phyloP scores from a whole-genome alignment of 2,329 filamentous ascomycete genomes.

The Talaromyces sp. region DNA sequence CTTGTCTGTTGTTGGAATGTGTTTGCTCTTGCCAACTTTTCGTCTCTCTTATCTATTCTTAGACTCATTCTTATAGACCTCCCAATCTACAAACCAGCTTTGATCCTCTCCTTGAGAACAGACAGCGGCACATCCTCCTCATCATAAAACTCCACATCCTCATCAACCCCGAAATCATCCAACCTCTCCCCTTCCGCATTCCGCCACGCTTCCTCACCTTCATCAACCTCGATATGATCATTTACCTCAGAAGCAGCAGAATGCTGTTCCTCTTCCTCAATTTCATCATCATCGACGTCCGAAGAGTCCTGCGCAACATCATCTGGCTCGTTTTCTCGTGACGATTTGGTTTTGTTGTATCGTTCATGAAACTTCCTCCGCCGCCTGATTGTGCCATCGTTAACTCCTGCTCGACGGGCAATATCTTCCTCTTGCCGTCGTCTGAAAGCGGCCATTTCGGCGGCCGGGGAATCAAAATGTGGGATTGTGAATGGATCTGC shows the following conservation, averaged over 20 bases:
- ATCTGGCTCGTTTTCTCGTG: constrained; percentile 19
- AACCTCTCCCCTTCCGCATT: constrained; percentile 60
- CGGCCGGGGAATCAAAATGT: constrained; percentile 30
- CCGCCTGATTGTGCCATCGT: constrained; percentile 26
- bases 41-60: background rate
- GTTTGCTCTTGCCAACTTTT: background rate
- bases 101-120: constrained; percentile 12
- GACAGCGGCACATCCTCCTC: constrained; percentile 57
- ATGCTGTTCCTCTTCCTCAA: background rate
- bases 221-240: constrained; percentile 23
- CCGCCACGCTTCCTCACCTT: constrained; percentile 57
- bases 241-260: constrained; percentile 9
- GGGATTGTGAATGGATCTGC: constrained; percentile 25
- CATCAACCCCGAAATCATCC: constrained; percentile 61
- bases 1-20: background rate
- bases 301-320: constrained; percentile 1
- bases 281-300: background rate
- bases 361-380: constrained; percentile 41
- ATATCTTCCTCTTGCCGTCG: constrained; percentile 51
- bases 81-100: constrained; percentile 6
- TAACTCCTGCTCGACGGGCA: constrained; percentile 35
- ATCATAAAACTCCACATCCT: constrained; percentile 60
- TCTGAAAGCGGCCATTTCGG: constrained; percentile 51
- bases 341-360: constrained; percentile 19
- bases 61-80: background rate